Evolutionary conservation across 768 basidiomycete genomes (phyloP).

Genomic region (Boletus vermiculosoides): DNA sequence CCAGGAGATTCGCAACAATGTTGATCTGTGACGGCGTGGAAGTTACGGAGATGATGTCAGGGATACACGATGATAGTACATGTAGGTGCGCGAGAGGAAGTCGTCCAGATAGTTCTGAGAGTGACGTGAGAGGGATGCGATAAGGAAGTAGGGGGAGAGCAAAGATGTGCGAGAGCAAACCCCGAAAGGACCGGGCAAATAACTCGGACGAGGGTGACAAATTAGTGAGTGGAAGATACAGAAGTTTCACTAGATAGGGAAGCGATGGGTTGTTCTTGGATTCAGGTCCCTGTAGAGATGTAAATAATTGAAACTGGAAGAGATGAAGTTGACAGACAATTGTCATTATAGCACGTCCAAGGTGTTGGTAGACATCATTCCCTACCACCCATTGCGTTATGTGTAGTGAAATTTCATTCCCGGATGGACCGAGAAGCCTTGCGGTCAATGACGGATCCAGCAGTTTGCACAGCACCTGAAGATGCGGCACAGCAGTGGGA

Average conservation of each 20-base stretch:
- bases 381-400: conserved; percentile 47
- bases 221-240: conserved; percentile 22
- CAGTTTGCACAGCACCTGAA: conserved; percentile 51
- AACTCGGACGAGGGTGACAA: conserved; percentile 33
- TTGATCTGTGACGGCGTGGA: conserved; percentile 45
- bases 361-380: conserved; percentile 43
- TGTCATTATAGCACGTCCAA: conserved; percentile 17
- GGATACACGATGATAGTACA: conserved; percentile 30
- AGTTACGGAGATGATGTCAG: conserved; percentile 31
- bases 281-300: conserved; percentile 47
- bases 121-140: conserved; percentile 58
- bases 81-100: conserved; percentile 54
- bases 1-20: conserved; percentile 68
- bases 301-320: neutral
- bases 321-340: conserved; percentile 46
- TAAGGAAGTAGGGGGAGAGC: conserved; percentile 78
- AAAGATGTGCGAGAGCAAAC: conserved; percentile 56
- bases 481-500: conserved; percentile 40
- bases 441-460: conserved; percentile 29
- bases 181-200: conserved; percentile 34
- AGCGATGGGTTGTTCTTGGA: conserved; percentile 44
- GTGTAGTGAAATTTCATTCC: conserved; percentile 29
- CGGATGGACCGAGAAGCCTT: conserved; percentile 27
- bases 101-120: conserved; percentile 62
- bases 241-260: conserved; percentile 30